Conservation (phyloP, 495 filamentous ascomycete genomes). For the Xanthoparmelia taractica region DNA sequence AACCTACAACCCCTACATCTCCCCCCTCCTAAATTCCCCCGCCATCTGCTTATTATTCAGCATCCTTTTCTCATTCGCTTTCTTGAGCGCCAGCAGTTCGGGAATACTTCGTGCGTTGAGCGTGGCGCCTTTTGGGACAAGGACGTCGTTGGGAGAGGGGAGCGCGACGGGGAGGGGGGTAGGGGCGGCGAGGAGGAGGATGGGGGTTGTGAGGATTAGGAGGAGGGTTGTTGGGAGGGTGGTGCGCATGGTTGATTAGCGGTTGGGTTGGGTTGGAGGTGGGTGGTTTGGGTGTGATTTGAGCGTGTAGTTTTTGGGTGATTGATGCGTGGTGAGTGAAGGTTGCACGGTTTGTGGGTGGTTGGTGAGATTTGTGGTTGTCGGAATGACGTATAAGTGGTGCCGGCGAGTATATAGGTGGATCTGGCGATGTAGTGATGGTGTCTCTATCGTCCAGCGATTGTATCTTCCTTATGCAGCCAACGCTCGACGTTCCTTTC, state of each 20-base stretch:
- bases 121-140: constrained; percentile 6
- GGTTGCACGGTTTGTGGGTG: neutral
- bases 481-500: neutral
- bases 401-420: too few species aligned
- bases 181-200: neutral
- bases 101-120: constrained; percentile 1
- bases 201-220: neutral
- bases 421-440: neutral
- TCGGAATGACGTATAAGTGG: too few species aligned
- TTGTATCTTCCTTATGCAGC: neutral
- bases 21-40: neutral
- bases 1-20: neutral
- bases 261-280: neutral
- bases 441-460: neutral
- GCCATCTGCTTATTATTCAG: neutral
- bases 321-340: neutral
- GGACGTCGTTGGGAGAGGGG: neutral
- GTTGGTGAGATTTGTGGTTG: neutral
- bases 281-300: neutral
- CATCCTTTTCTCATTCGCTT: neutral
- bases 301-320: too few species aligned
- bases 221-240: neutral
- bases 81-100: constrained; percentile 1
- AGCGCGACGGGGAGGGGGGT: neutral
- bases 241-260: neutral